Percentiles rank a stretch among this genome's conserved stretches.
These are phyloP conservation scores for Saturnispora hagleri DNA, from an alignment of 805 yeast species.

Conservation along the genomic window DNA sequence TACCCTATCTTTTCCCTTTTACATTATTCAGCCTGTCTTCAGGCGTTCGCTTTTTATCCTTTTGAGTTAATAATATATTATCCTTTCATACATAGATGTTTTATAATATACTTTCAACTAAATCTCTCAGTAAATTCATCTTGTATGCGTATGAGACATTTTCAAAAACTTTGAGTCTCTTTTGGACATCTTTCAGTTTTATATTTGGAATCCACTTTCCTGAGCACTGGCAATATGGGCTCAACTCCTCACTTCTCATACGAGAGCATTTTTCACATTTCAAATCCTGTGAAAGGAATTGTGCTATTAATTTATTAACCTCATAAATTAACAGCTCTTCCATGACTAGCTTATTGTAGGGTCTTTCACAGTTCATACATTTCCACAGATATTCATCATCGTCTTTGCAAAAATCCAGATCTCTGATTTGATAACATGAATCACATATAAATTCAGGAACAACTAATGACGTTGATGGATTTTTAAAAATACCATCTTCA, in stretches of 20 bases:
- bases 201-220: slow-evolving; percentile 71
- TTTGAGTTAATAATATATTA: background rate
- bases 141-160: slow-evolving; percentile 55
- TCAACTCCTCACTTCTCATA: slow-evolving; percentile 58
- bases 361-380: slow-evolving; percentile 58
- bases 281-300: slow-evolving; percentile 70
- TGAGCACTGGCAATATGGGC: slow-evolving; percentile 75
- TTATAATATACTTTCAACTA: slow-evolving; percentile 16
- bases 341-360: slow-evolving; percentile 55
- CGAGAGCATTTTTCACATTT: slow-evolving; percentile 70
- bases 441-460: slow-evolving; percentile 69
- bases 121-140: slow-evolving; percentile 42
- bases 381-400: slow-evolving; percentile 42
- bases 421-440: slow-evolving; percentile 64
- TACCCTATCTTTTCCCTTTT: background rate
- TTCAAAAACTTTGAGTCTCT: slow-evolving; percentile 39
- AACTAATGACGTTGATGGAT: slow-evolving; percentile 65
- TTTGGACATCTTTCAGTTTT: slow-evolving; percentile 34
- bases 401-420: slow-evolving; percentile 76
- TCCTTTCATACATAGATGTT: background rate
- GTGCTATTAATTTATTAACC: slow-evolving; percentile 43
- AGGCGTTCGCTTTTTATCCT: background rate
- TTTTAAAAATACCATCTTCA: slow-evolving; percentile 56
- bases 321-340: slow-evolving; percentile 75
- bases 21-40: background rate